Evolutionary conservation across 352 stramenopile species (phyloP), one percentile per base, ranked within the genome.

Genomic region (Phytophthora hybrid): DNA sequence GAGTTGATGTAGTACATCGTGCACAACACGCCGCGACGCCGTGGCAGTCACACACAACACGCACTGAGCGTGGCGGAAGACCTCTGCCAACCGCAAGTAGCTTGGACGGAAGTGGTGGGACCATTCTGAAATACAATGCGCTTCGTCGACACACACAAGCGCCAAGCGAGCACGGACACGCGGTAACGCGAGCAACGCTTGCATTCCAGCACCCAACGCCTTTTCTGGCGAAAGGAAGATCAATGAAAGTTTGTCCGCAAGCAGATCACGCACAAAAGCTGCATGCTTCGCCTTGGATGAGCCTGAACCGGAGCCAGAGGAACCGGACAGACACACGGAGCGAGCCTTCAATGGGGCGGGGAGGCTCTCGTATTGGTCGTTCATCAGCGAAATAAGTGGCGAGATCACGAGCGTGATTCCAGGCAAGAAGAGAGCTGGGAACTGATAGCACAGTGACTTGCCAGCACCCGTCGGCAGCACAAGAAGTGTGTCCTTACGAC

Each of bases 401-500:
- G 92, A 98, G 19, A 99, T 91, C 5, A 99, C 94, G 44, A 99
- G 73, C 3, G 93, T 98, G 6, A 98, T 80, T 9, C 96, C 96
- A 2, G 87, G 81, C 6, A 94, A 76, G 58, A 96, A 93, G 18
- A 94, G 64, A 9, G 87, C 87, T 4, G 85, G 98, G 21, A 99
- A 90, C 57, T 99, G 97, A 77, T 99, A 99, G 69, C 96, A 99
- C 2, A 99, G 84, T 39, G 94, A 99, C 79, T 99, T 99, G 66
- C 98, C 98, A 21, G 97, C 96, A 26, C 98, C 98, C 11, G 98
- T 99, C 5, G 98, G 96, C 23, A 99, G 89, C 16, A 99, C 94
- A 1, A 99, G 79, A 5, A 99, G 74, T 7, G 88, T 96, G 46
- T 84, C 74, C 41, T 90, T 74, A 19, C 77, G 81, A 63, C 77